phyloP scores from a whole-genome alignment of 1,284 basidiomycete genomes.

The Pyrrhoderma lamaoense region DNA sequence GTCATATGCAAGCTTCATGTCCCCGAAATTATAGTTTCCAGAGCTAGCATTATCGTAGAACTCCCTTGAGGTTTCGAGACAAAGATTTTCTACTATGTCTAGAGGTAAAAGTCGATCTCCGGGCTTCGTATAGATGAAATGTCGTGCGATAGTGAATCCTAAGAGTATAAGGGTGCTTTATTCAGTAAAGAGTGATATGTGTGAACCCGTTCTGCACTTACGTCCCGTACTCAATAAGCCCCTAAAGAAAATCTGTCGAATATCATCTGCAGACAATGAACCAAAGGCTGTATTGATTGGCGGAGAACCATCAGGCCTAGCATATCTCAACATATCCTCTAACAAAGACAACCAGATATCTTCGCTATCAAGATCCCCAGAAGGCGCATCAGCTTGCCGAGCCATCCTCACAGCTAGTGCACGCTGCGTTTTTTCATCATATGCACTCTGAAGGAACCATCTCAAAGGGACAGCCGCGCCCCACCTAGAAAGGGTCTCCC shows the following conservation, averaged over 20 bases:
- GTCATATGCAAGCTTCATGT: slow-evolving; percentile 93
- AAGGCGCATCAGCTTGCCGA: slow-evolving; percentile 54
- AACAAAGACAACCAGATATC: slow-evolving; percentile 82
- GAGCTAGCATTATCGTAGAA: slow-evolving; percentile 90
- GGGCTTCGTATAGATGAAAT: slow-evolving; percentile 50
- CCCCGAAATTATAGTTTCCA: slow-evolving; percentile 85
- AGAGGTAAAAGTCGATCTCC: slow-evolving; percentile 46
- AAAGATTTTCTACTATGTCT: slow-evolving; percentile 64
- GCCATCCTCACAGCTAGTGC: slow-evolving; percentile 84
- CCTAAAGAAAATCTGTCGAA: slow-evolving; percentile 73
- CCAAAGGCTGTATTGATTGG: slow-evolving; percentile 72
- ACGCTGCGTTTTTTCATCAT: slow-evolving; percentile 63
- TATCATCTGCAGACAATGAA: slow-evolving; percentile 59
- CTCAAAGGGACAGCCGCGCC: slow-evolving; percentile 69
- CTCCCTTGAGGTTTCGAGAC: slow-evolving; percentile 74
- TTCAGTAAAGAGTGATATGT: not conserved
- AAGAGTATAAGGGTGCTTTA: slow-evolving; percentile 12
- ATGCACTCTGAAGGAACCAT: slow-evolving; percentile 78
- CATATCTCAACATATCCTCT: slow-evolving; percentile 83
- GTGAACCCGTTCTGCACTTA: slow-evolving; percentile 40
- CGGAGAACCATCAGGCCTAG: slow-evolving; percentile 50
- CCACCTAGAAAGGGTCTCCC: slow-evolving; percentile 86
- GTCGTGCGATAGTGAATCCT: slow-evolving; percentile 78
- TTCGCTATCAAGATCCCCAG: slow-evolving; percentile 48
- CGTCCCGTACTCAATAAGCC: slow-evolving; percentile 81